Percentiles rank a stretch among this genome's conserved stretches.
phyloP scores from a whole-genome alignment of 2,329 filamentous ascomycete species.

The Zymoseptoria passerinii region DNA sequence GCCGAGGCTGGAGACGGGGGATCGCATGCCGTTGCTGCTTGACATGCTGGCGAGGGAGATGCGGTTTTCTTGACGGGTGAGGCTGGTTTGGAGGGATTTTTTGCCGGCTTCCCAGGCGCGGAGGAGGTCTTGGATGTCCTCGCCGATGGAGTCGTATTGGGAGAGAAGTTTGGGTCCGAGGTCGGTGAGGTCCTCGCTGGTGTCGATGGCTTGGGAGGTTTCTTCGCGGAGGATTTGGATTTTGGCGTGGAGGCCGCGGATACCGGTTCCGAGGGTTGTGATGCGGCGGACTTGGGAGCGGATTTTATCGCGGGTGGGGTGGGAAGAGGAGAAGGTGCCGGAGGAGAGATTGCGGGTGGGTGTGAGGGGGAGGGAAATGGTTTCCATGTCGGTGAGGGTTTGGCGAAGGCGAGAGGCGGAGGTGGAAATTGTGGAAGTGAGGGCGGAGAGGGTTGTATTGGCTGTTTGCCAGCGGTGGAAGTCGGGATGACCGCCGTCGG shows the following conservation, averaged over 20 bases:
- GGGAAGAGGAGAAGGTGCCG: slow-evolving; percentile 33
- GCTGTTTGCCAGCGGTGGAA: slow-evolving; percentile 70
- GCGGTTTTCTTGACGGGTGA: slow-evolving; percentile 65
- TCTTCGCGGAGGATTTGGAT: slow-evolving; percentile 87
- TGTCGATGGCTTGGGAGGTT: slow-evolving; percentile 69
- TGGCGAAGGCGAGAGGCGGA: slow-evolving; percentile 59
- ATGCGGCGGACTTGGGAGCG: slow-evolving; percentile 82
- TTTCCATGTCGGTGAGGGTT: slow-evolving; percentile 70
- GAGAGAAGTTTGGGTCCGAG: slow-evolving; percentile 70
- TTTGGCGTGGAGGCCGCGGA: slow-evolving; percentile 87
- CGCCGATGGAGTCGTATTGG: slow-evolving; percentile 91
- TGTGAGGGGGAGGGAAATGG: slow-evolving; percentile 43
- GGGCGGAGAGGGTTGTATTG: slow-evolving; percentile 61
- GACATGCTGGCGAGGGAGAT: slow-evolving; percentile 42
- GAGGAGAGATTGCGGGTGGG: slow-evolving; percentile 42
- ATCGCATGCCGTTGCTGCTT: slow-evolving; percentile 37
- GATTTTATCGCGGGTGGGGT: slow-evolving; percentile 70
- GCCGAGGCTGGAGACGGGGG: slow-evolving; percentile 49
- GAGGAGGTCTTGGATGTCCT: slow-evolving; percentile 60
- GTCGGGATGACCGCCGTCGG: slow-evolving; percentile 68
- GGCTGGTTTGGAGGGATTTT: slow-evolving; percentile 68
- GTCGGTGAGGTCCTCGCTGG: slow-evolving; percentile 51
- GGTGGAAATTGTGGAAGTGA: slow-evolving; percentile 54
- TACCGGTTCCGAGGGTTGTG: slow-evolving; percentile 78
- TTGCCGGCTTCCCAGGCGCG: slow-evolving; percentile 56